A percentile compares a stretch with the other conserved stretches of the same genome.
Conservation (phyloP, 2,329 filamentous ascomycete species). For the Fusarium ramigenum region DNA sequence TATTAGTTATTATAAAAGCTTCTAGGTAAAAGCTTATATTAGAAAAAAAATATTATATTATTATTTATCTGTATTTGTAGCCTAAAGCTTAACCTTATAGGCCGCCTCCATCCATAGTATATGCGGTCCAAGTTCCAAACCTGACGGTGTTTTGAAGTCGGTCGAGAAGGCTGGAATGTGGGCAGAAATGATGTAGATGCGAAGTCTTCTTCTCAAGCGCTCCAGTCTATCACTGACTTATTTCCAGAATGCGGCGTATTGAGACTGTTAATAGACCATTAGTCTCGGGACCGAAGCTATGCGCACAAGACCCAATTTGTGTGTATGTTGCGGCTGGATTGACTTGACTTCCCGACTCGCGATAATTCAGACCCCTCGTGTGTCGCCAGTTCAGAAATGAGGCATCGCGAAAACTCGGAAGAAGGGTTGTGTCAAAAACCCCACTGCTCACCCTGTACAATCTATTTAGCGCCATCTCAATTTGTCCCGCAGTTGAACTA, state of each 20-base stretch:
- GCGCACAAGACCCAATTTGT: background rate
- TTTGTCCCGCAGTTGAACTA: background rate
- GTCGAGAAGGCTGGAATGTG: rapidly evolving
- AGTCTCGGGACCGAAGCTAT: no score
- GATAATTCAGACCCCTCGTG: background rate
- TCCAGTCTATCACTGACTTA: background rate
- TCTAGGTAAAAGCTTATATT: no score
- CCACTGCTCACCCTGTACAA: background rate
- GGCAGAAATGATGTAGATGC: rapidly evolving
- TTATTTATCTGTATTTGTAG: no score
- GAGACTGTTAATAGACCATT: no score
- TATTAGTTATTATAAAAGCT: no score
- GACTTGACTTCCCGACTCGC: rapidly evolving
- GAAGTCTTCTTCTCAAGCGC: rapidly evolving
- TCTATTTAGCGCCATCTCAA: background rate
- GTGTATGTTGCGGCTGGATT: rapidly evolving
- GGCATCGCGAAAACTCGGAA: background rate
- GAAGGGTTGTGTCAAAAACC: no score
- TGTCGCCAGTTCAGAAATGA: rapidly evolving
- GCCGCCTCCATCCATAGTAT: no score
- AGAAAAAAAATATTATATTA: no score
- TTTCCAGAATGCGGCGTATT: no score
- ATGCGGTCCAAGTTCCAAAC: rapidly evolving
- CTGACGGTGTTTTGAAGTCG: rapidly evolving
- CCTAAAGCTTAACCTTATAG: no score